Percentiles rank a stretch among this genome's conserved stretches.
Conservation (phyloP, 495 filamentous ascomycete genomes). For the Penicillium roqueforti region DNA sequence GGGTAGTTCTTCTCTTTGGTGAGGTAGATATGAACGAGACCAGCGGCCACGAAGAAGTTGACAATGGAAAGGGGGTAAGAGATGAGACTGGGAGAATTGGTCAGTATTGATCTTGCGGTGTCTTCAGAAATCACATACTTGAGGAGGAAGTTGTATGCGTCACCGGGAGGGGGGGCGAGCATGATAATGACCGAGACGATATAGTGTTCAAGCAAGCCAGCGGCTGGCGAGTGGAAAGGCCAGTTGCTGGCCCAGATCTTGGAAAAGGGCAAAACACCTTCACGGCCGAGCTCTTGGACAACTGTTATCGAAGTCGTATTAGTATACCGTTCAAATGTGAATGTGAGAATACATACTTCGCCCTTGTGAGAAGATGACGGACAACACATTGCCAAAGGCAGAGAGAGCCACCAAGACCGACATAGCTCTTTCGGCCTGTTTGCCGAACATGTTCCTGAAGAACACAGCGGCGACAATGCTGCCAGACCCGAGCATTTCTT, state of each 20-base stretch:
- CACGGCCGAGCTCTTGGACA: slow-evolving; percentile 62
- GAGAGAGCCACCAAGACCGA: slow-evolving; percentile 70
- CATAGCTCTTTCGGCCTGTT: slow-evolving; percentile 53
- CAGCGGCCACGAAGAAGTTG: slow-evolving; percentile 55
- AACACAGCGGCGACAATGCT: slow-evolving; percentile 60
- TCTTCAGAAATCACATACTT: slow-evolving; percentile 40
- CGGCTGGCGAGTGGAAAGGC: slow-evolving; percentile 57
- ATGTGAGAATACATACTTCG: slow-evolving; percentile 36
- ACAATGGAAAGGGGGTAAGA: slow-evolving; percentile 59
- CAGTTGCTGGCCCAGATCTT: slow-evolving; percentile 61
- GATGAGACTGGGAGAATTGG: slow-evolving; percentile 44
- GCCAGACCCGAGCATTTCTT: slow-evolving; percentile 56
- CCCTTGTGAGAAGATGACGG: slow-evolving; percentile 65
- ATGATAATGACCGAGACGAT: slow-evolving; percentile 57
- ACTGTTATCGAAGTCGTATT: slow-evolving; percentile 24
- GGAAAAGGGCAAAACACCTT: slow-evolving; percentile 59
- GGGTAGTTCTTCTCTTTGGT: slow-evolving; percentile 40
- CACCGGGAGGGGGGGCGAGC: slow-evolving; percentile 59
- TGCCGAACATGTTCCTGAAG: slow-evolving; percentile 65
- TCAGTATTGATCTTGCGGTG: slow-evolving; percentile 24
- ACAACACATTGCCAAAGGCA: slow-evolving; percentile 66
- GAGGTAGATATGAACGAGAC: slow-evolving; percentile 54
- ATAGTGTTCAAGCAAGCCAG: slow-evolving; percentile 60
- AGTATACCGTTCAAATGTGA: neutral
- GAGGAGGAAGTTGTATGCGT: slow-evolving; percentile 61